Evolutionary conservation across 164 flowering plant genomes (phyloP), one percentile per base, ranked within the genome.

Genomic region (Sextonia rubra): DNA sequence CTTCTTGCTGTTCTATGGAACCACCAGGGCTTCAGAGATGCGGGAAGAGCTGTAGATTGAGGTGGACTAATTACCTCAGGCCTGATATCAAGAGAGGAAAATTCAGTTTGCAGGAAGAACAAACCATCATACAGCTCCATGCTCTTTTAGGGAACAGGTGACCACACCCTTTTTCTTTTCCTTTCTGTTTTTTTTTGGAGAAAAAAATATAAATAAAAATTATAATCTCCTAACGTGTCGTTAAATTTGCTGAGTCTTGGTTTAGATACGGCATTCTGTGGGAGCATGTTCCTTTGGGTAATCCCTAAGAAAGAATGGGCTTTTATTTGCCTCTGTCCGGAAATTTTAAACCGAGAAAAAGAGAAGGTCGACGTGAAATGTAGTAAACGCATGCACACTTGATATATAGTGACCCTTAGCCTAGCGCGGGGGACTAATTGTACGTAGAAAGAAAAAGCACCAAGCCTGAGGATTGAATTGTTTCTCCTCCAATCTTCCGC

Each of bases 31-130:
- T 94, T 60, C 92, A 87, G 63, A 85, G 98, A 74, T 94, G 98
- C 73, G 98, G 98, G 26, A 94, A 94, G 84, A 94, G 98, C 72
- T 94, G 98, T 76, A 85, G 98, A 70, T 82, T 94, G 37, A 83
- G 98, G 79, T 94, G 97, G 98, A 94, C 96, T 47, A 94, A 94
- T 69, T 94, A 94, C 74, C 86, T 92, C 3, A 82, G 97, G 71
- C 98, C 98, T 52, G 98, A 94, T 78, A 92, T 94, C 37, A 94
- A 91, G 83, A 86, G 98, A 78, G 98, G 98, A 2, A 94, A 92
- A 69, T 92, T 94, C 89, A 94, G 86, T 68, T 73, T 87, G 62
- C 97, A 91, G 67, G 98, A 94, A 77, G 98, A 94, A 74, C 97
- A 94, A 67, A 91, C 97, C 68, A 94, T 94, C 76, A 94, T 94